Base-by-base conservation (phyloP, 371 early-diverging fungal genomes). In the Syncephalis plumigaleata region DNA sequence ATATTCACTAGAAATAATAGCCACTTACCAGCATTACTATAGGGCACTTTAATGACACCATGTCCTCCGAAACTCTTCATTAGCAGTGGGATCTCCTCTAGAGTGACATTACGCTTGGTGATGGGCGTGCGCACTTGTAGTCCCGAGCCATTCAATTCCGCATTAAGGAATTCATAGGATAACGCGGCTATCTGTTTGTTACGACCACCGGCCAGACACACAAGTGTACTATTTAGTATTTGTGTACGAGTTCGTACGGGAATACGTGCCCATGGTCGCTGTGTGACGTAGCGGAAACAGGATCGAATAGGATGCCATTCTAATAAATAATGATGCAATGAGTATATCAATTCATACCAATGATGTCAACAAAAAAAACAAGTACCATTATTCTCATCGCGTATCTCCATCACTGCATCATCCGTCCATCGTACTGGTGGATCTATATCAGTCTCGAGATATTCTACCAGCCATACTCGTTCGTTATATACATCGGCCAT, bases 111-210 rank as follows among this genome's bases (percentile, higher is more conserved):
- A 45, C 86, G 74, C 50, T 87, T 83, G 8, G 92, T 91, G 58
- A 89, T 87, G 17, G 92, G 92, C 13, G 80, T 72, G n/a, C 84
- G 75, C n/a, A 91, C 76, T 5, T 66, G 48, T 13, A 91, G 64
- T 13, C 89, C 89, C 1, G 68, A 64, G 48, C 66, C 67, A 1
- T 70, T 73, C 42, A 79, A 60, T 49, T 91, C 90, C 1, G 84
- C 72, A 57, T 91, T 91, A 49, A 80, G 76, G 45, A 91, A 80
- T 54, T 90, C 92, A 60, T 90, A 91, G 2, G 92, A 88, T 49
- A 84, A 66, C n/a, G 85, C 79, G 1, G 92, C 92, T 87, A 91
- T 87, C 83, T 85, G 85, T 64, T 91, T 91, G 67, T 91, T 91
- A 37, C 91, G 76, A 18, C 92, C 92, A 37, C 92, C 92, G 17